A percentile compares a stretch with the other conserved stretches of the same genome.
Conservation (phyloP, 176 grass and related monocot species). For the Eragrostis curvula region DNA sequence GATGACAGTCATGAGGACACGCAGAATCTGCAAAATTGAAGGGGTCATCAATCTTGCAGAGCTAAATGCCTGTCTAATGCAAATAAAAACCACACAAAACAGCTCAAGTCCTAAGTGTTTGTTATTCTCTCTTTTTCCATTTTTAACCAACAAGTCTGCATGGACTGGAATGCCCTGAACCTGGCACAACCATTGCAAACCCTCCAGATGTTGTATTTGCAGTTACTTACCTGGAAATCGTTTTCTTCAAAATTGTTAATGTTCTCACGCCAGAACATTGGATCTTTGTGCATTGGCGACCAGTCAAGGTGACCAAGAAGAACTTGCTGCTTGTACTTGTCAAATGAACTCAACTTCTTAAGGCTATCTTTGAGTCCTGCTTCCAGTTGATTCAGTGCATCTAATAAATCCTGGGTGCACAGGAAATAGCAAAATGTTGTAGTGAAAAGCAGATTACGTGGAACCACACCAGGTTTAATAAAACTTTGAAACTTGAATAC, state of each 20-base stretch:
- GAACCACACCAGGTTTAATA: background rate
- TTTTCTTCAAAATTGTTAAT: slow-evolving; percentile 97
- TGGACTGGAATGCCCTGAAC: background rate
- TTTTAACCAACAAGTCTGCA: background rate
- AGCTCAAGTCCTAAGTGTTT: background rate
- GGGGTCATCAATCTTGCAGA: slow-evolving; percentile 2
- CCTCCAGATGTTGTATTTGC: background rate
- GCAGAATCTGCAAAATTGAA: slow-evolving; percentile 68
- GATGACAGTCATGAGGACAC: slow-evolving; percentile 83
- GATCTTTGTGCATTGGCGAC: slow-evolving; percentile 98
- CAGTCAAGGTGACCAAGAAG: slow-evolving; percentile 98
- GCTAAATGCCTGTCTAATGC: background rate
- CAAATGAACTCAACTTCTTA: slow-evolving; percentile 85
- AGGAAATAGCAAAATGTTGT: slow-evolving; percentile 25
- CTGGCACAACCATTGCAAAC: background rate
- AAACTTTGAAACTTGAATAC: background rate
- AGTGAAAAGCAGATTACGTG: slow-evolving; percentile 22
- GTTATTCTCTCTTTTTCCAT: background rate
- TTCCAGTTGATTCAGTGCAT: slow-evolving; percentile 91
- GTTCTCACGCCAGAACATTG: slow-evolving; percentile 95
- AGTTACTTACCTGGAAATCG: slow-evolving; percentile 87
- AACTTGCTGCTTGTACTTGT: slow-evolving; percentile 98
- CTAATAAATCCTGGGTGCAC: slow-evolving; percentile 79
- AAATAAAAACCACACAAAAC: background rate
- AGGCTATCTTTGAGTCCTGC: slow-evolving; percentile 83